Conservation (phyloP, 805 yeast genomes). For the Saturnispora sanitii region DNA sequence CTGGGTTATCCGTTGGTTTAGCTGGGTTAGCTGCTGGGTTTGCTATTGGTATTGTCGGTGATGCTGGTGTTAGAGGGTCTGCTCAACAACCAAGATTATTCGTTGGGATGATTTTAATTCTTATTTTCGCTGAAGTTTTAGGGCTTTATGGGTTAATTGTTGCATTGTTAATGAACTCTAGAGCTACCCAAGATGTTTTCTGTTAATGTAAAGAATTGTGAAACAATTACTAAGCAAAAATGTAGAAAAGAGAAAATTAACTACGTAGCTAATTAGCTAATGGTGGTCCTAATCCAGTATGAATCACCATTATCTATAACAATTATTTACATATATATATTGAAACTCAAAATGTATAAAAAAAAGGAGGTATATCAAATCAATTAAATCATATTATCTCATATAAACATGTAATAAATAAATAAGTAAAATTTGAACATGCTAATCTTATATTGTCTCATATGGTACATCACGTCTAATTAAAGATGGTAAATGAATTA, state of each 20-base stretch:
- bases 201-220: slow-evolving; percentile 40
- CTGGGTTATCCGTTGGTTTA: slow-evolving; percentile 94
- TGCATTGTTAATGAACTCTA: slow-evolving; percentile 93
- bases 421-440: too few relatives aligned
- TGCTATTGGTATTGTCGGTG: slow-evolving; percentile 99
- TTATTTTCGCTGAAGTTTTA: slow-evolving; percentile 97
- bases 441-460: too few relatives aligned
- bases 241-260: too few relatives aligned
- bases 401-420: too few relatives aligned
- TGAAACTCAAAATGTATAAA: too few relatives aligned
- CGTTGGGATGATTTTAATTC: slow-evolving; percentile 96
- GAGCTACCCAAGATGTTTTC: slow-evolving; percentile 86
- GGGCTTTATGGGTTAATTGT: slow-evolving; percentile 97
- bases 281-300: neutral
- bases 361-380: too few relatives aligned
- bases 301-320: neutral
- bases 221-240: neutral
- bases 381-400: too few relatives aligned
- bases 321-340: too few relatives aligned
- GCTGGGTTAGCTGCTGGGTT: slow-evolving; percentile 98
- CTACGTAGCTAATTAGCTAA: neutral
- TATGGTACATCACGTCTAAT: too few relatives aligned
- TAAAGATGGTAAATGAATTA: slow-evolving; percentile 2
- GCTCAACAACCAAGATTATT: slow-evolving; percentile 97
- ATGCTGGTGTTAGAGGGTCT: slow-evolving; percentile 97